Percentiles rank a stretch among this genome's conserved stretches.
Conservation (phyloP, 2,329 filamentous ascomycete species). For the Colletotrichum phormii region DNA sequence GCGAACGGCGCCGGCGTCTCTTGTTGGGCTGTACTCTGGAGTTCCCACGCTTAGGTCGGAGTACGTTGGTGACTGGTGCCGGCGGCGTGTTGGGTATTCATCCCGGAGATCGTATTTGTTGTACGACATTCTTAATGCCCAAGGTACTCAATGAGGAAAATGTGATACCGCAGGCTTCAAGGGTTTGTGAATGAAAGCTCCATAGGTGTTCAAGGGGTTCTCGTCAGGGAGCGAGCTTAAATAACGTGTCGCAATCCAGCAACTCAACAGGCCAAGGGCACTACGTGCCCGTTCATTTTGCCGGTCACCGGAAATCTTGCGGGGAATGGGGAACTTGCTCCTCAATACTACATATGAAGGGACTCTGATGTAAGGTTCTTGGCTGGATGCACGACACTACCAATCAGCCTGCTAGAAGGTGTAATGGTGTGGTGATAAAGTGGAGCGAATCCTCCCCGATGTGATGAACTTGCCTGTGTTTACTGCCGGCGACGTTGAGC, state of each 20-base stretch:
- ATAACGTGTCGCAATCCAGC: neutral
- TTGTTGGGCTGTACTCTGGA: neutral
- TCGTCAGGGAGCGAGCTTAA: neutral
- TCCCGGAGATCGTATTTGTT: neutral
- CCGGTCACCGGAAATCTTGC: neutral
- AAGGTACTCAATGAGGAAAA: neutral
- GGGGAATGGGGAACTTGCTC: neutral
- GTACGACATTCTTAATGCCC: slow-evolving; percentile 2
- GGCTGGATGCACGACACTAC: neutral
- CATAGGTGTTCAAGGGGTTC: neutral
- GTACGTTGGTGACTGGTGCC: neutral
- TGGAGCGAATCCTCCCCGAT: neutral
- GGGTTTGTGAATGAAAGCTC: neutral
- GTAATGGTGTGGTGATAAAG: neutral
- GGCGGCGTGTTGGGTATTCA: neutral
- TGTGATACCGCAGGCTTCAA: neutral
- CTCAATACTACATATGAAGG: neutral
- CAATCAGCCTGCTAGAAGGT: neutral
- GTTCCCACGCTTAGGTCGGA: neutral
- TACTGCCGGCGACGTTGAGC: neutral
- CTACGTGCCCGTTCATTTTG: too few species aligned
- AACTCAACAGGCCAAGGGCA: too few species aligned
- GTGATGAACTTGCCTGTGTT: neutral
- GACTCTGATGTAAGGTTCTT: neutral
- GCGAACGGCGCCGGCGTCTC: neutral